Percentiles rank a stretch among this genome's conserved stretches.
Conservation (phyloP, 306 rosid species). For the Fagus sylvatica region DNA sequence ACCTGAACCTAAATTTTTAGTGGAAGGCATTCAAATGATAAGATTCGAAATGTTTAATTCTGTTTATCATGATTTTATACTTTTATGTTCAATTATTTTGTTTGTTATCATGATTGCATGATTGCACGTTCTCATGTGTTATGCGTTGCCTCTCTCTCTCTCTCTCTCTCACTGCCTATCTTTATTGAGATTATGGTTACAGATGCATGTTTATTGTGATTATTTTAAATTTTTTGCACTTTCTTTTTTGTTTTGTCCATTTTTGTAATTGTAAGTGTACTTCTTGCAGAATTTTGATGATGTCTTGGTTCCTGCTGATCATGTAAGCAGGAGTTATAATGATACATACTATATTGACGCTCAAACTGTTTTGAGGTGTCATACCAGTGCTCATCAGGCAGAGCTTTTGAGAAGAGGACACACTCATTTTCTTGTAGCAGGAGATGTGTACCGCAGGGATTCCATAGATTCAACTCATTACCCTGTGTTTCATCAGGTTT, state of each 20-base stretch:
- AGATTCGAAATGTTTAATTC: neutral
- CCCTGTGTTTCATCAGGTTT: conserved; percentile 96
- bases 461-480: conserved; percentile 98
- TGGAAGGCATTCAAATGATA: neutral
- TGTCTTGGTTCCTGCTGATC: conserved; percentile 95
- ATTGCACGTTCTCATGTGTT: neutral
- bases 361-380: conserved; percentile 88
- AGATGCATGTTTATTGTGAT: conserved; percentile 4
- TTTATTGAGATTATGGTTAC: neutral
- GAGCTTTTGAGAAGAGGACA: conserved; percentile 75
- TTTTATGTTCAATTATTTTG: neutral
- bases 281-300: conserved; percentile 93
- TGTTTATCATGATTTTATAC: neutral
- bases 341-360: conserved; percentile 86
- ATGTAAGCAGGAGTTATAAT: conserved; percentile 90
- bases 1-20: neutral
- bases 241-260: neutral
- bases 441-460: conserved; percentile 97
- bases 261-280: conserved; percentile 24
- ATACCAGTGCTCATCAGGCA: conserved; percentile 98
- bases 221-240: neutral
- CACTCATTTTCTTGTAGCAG: conserved; percentile 94
- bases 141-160: neutral
- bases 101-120: neutral
- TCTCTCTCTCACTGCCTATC: neutral